Base-by-base conservation (phyloP, 306 rosid genomes). In the Sophora flavescens region DNA sequence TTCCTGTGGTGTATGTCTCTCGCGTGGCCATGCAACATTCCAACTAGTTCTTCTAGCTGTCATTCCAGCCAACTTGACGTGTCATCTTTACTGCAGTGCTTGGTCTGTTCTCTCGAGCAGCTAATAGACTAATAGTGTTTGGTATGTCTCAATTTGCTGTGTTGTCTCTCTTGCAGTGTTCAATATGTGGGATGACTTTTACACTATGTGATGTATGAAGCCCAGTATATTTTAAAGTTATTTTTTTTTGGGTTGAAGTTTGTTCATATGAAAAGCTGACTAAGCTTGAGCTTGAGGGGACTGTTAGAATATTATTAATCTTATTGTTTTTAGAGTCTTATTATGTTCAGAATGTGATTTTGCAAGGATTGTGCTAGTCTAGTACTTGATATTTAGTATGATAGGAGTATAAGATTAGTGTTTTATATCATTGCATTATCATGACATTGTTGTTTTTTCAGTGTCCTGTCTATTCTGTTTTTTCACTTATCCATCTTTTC, bases 361-460 rank as follows among this genome's bases (percentile, higher is more conserved):
- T 0, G 47, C 47, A 14, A 35, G 47, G 1, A 22, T 28, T 45
- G 14, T 26, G 30, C 35, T 26, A 6, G 14, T 22, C 22, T 22
- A 22, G 22, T 22, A 22, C 22, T 22, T 22, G 22, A 22, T 22
- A 22, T 22, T 22, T 22, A 22, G 22, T 22, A 22, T 22, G 22
- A 48, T 68, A 47, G 8, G 74, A 48, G 18, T 30, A 48, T 68
- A 48, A 14, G 16, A 13, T 30, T 14, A 47, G 42, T 68, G 74
- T 48, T n/a, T 48, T 65, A 17, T 64, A 64, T 13, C 16, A 5
- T 64, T n/a, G 17, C 53, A 38, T 48, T 17, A 17, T 2, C 16
- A 2, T 66, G 42, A 18, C 38, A 66, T 26, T 14, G n/a, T 9
- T 28, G 14, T 22, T 28, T 28, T 26, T 68, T 50, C 44, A 48